A percentile compares a stretch with the other conserved stretches of the same genome.
Conservation (phyloP, 805 yeast genomes). For the Ogataea glucozyma region DNA sequence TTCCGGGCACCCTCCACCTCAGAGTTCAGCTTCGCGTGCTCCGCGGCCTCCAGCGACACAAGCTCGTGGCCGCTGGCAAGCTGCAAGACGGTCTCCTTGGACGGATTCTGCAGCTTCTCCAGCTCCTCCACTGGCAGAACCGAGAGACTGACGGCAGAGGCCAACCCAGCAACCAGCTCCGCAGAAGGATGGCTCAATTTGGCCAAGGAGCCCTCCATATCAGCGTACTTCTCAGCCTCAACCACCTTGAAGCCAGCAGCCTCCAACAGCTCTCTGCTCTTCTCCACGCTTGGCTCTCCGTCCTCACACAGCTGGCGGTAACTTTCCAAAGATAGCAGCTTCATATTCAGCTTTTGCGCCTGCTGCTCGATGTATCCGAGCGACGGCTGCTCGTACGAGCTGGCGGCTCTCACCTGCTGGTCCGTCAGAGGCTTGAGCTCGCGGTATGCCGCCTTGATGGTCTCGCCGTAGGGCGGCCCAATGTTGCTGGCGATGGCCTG, state of each 20-base stretch:
- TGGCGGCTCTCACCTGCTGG: conserved; percentile 19
- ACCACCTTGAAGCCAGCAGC: conserved; percentile 17
- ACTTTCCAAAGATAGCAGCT: conserved; percentile 13
- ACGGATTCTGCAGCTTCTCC: conserved; percentile 17
- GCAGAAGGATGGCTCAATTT: conserved; percentile 20
- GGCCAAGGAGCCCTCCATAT: conserved; percentile 1
- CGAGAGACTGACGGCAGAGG: conserved; percentile 28
- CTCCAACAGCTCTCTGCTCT: conserved; percentile 11
- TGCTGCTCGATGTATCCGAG: conserved; percentile 30
- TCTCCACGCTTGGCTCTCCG: conserved; percentile 11
- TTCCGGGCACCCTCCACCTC: conserved; percentile 1
- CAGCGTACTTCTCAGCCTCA: conserved; percentile 14
- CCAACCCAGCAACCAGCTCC: conserved; percentile 36
- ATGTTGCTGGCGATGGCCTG: conserved; percentile 13
- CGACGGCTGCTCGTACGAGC: conserved; percentile 28
- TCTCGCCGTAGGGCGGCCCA: conserved; percentile 21
- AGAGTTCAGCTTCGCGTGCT: conserved; percentile 2
- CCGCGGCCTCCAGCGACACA: conserved; percentile 7
- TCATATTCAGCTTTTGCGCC: conserved; percentile 21
- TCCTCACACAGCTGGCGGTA: conserved; percentile 3
- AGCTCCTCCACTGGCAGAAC: conserved; percentile 21
- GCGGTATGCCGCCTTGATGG: conserved; percentile 31
- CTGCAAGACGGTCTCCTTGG: conserved; percentile 15
- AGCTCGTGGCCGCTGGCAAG: conserved; percentile 14
- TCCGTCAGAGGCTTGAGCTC: conserved; percentile 25